A percentile compares a stretch with the other conserved stretches of the same genome.
These are phyloP conservation scores for Nemania abortiva DNA, from an alignment of 2,329 filamentous ascomycete genomes.

Conservation along the genomic window DNA sequence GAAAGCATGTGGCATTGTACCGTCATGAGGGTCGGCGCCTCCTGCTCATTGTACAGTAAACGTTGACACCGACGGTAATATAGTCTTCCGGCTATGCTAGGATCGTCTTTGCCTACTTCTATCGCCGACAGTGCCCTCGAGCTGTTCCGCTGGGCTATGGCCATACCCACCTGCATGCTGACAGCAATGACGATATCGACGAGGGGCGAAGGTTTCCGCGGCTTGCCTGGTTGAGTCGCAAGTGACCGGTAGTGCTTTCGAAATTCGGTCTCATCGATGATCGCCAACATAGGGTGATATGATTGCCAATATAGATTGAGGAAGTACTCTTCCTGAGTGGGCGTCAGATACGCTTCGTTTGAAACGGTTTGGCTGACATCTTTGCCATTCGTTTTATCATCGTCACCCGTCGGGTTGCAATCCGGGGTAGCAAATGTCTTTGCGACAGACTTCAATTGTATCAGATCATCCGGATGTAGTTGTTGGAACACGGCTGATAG, in stretches of 20 bases:
- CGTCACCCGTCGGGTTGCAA: slow-evolving; percentile 37
- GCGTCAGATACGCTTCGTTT: slow-evolving; percentile 51
- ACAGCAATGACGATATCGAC: slow-evolving; percentile 65
- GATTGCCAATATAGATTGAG: slow-evolving; percentile 62
- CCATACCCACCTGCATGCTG: slow-evolving; percentile 62
- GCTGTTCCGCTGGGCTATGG: slow-evolving; percentile 43
- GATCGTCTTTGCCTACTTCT: slow-evolving; percentile 49
- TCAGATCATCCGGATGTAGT: slow-evolving; percentile 47
- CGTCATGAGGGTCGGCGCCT: slow-evolving; percentile 61
- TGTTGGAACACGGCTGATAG: slow-evolving; percentile 52
- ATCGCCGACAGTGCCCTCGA: slow-evolving; percentile 31
- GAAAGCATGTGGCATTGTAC: slow-evolving; percentile 62
- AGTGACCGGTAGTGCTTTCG: slow-evolving; percentile 58
- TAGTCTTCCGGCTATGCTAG: slow-evolving; percentile 58
- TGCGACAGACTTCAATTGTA: slow-evolving; percentile 49
- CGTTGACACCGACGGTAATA: slow-evolving; percentile 62
- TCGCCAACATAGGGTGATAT: slow-evolving; percentile 57
- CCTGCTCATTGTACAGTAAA: slow-evolving; percentile 59
- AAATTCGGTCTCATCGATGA: slow-evolving; percentile 60
- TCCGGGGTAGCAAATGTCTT: slow-evolving; percentile 42
- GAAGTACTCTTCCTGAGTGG: slow-evolving; percentile 61
- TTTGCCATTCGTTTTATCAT: slow-evolving; percentile 35
- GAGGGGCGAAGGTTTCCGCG: slow-evolving; percentile 60
- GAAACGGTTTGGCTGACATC: slow-evolving; percentile 34
- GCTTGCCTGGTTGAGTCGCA: slow-evolving; percentile 49